Evolutionary conservation across 2,329 filamentous ascomycete species (phyloP).

Genomic region (Chaetomiaceae sp.): DNA sequence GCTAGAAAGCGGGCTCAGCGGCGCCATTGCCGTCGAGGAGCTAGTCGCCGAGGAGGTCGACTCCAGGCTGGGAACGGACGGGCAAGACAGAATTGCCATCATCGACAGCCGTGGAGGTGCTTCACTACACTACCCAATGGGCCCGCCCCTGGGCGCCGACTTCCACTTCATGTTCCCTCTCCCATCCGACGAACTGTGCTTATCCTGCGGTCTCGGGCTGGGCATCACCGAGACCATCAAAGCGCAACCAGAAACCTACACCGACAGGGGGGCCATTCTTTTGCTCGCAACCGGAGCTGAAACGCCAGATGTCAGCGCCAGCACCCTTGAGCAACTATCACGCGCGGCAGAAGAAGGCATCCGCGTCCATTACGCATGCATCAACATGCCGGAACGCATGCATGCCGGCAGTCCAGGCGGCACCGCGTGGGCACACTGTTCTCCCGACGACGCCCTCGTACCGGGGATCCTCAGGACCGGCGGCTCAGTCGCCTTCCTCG

Average conservation of each 20-base stretch:
- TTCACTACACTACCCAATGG: slow-evolving; percentile 15
- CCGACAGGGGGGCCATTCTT: slow-evolving; percentile 18
- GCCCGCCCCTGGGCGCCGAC: slow-evolving; percentile 3
- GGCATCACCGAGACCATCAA: slow-evolving; percentile 18
- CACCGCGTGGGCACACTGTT: slow-evolving; percentile 7
- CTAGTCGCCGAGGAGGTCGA: slow-evolving; percentile 11
- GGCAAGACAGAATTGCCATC: slow-evolving; percentile 15
- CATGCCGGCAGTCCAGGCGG: neutral
- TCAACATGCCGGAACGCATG: slow-evolving; percentile 4
- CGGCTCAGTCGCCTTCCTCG: slow-evolving; percentile 18
- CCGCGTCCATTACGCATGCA: slow-evolving; percentile 22
- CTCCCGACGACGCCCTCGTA: slow-evolving; percentile 10
- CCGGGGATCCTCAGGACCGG: slow-evolving; percentile 19
- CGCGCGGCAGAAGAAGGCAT: slow-evolving; percentile 21
- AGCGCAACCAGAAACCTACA: slow-evolving; percentile 20
- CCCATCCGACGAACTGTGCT: neutral
- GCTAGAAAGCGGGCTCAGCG: neutral
- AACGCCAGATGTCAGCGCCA: neutral
- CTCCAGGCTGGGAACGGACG: slow-evolving; percentile 6
- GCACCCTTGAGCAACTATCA: slow-evolving; percentile 11
- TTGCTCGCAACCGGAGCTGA: slow-evolving; percentile 15
- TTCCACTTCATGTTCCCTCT: slow-evolving; percentile 3
- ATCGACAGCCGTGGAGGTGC: slow-evolving; percentile 9
- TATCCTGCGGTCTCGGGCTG: slow-evolving; percentile 17
- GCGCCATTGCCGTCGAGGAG: slow-evolving; percentile 4